Conservation (phyloP, 1,284 basidiomycete genomes). For the Cryptococcus wingfieldii region DNA sequence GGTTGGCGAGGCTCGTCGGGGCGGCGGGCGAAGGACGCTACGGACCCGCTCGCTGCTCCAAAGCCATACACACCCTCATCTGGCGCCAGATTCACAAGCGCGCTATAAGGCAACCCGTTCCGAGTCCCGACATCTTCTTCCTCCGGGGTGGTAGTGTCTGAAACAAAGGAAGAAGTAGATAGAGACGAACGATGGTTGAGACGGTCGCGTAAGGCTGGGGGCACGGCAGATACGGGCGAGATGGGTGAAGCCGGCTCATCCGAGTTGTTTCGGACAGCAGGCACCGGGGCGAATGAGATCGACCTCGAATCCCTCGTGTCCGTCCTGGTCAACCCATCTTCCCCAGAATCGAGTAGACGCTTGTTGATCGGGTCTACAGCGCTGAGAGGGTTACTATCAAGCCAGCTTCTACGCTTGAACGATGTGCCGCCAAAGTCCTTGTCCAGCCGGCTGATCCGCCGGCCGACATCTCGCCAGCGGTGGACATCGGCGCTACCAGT, state of each 20-base stretch:
- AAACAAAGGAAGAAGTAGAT: constrained; percentile 31
- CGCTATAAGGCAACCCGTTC: constrained; percentile 72
- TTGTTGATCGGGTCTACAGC: constrained; percentile 20
- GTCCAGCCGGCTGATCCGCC: constrained; percentile 58
- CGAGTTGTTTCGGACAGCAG: constrained; percentile 11
- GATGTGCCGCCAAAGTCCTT: constrained; percentile 34
- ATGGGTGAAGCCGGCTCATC: constrained; percentile 1
- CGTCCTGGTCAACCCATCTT: constrained; percentile 15
- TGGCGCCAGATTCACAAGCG: constrained; percentile 70
- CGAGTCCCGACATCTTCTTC: constrained; percentile 39
- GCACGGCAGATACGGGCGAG: constrained; percentile 14
- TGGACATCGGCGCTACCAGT: constrained; percentile 73
- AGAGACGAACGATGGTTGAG: constrained; percentile 4
- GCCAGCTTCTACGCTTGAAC: constrained; percentile 20
- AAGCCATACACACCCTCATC: constrained; percentile 67
- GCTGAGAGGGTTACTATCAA: constrained; percentile 1
- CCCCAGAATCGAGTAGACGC: constrained; percentile 15
- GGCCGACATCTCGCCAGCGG: constrained; percentile 66
- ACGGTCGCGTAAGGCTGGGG: constrained; percentile 19
- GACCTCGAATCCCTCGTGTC: constrained; percentile 33
- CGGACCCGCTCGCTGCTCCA: neutral
- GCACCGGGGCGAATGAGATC: constrained; percentile 39
- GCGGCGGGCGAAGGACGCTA: neutral
- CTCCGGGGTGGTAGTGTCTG: constrained; percentile 19
- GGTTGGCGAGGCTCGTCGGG: neutral